Base-by-base conservation (phyloP, 352 stramenopile genomes). In the Pythium volutum region DNA sequence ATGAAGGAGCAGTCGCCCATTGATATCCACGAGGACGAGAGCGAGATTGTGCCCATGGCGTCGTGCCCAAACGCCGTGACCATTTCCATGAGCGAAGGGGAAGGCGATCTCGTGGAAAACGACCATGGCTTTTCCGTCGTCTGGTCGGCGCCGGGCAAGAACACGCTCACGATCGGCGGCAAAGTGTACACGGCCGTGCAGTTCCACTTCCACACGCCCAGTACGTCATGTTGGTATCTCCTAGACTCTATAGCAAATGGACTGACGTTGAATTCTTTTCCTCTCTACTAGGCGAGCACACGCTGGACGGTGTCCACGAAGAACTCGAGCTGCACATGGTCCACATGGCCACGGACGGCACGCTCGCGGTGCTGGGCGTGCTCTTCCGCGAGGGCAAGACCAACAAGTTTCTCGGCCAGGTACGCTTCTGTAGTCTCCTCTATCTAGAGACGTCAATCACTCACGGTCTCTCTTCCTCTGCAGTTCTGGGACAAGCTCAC, bases 281-380 rank as follows among this genome's bases (percentile, higher is more conserved):
- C 31, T n/a, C 31, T 4, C 15, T n/a, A n/a, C n/a, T 26, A 79
- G 75, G 74, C 48, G 82, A 91, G 62, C 82, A 91, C 75, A 91
- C 79, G 22, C 50, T 91, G 50, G 69, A 89, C 36, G 77, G 75
- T 39, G 59, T 85, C 26, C 65, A 66, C 9, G 63, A 77, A 33
- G 74, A 62, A 33, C 81, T 91, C 66, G 79, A 87, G 62, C 69
- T 91, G 45, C 82, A 91, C 59, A 64, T 91, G 51, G 79, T 91
- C 55, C 77, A 91, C 62, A 71, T 85, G 42, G 67, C 79, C 3
- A 70, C 73, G 1, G 76, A 89, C 66, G 76, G 76, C 10, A 59
- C 55, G 1, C 62, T 88, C 15, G 76, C 79, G 0, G 82, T 91
- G 0, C 67, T 91, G 15, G 82, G 60, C 14, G 54, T 91, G 7